Conservation (phyloP, 2,329 filamentous ascomycete genomes). For the Trichoderma sp. region DNA sequence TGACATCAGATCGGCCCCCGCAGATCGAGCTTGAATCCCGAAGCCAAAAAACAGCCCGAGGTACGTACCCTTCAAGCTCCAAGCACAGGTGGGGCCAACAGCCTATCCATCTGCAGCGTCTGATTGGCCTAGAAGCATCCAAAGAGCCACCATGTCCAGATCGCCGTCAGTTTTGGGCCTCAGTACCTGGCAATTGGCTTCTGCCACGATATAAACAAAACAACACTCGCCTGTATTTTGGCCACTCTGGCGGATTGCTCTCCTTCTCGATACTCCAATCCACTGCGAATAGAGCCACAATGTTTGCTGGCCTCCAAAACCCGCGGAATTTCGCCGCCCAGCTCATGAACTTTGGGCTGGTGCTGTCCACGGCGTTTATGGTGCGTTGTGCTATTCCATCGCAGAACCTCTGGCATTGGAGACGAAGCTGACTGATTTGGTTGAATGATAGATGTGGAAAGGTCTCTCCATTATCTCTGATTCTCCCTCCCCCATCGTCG, state of each 20-base stretch:
- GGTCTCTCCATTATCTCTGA: constrained; percentile 76
- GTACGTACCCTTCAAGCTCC: constrained; percentile 5
- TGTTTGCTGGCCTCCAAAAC: constrained; percentile 69
- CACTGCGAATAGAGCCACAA: constrained; percentile 32
- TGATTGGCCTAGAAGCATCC: constrained; percentile 22
- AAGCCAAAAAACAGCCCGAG: not conserved
- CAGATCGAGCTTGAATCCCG: not conserved
- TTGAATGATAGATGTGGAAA: constrained; percentile 68
- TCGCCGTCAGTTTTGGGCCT: constrained; percentile 20
- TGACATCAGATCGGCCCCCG: constrained; percentile 18
- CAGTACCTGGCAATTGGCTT: constrained; percentile 8
- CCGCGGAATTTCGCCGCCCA: constrained; percentile 78
- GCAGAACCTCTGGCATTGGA: not conserved
- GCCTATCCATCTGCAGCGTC: not conserved
- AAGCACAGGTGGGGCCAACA: not conserved
- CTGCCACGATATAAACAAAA: not conserved
- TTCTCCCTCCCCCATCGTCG: constrained; percentile 73
- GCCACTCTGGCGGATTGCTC: not conserved
- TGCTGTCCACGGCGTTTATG: constrained; percentile 91
- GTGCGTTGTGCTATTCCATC: constrained; percentile 30
- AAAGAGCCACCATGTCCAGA: constrained; percentile 30
- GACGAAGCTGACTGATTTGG: not conserved
- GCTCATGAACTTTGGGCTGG: constrained; percentile 85
- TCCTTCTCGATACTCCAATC: not conserved
- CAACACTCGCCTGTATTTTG: not conserved